Percentiles rank a stretch among this genome's conserved stretches.
Conservation (phyloP, 1,284 basidiomycete genomes). For the Mycena citricolor region DNA sequence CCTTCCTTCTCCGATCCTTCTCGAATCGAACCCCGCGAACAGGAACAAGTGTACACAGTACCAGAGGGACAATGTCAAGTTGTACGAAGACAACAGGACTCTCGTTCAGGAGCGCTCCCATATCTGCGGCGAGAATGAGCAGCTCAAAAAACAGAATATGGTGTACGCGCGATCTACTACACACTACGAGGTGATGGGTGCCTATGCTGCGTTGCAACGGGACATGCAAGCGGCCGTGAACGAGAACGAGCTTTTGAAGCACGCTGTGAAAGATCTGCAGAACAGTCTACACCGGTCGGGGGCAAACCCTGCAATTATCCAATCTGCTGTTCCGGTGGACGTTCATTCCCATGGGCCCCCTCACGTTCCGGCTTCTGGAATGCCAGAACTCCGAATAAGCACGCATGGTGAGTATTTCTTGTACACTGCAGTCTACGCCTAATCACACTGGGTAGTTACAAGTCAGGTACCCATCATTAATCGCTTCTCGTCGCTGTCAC, state of each 20-base stretch:
- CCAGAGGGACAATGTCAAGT: constrained; percentile 43
- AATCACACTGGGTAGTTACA: too few relatives aligned
- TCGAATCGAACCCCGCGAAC: background rate
- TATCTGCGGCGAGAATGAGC: background rate
- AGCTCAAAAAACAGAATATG: constrained; percentile 28
- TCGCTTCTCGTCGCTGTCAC: too few relatives aligned
- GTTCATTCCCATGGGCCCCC: too few relatives aligned
- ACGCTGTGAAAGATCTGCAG: too few relatives aligned
- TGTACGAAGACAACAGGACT: constrained; percentile 52
- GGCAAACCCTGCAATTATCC: too few relatives aligned
- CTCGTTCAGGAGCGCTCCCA: constrained; percentile 28
- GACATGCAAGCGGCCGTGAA: background rate
- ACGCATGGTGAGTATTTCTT: too few relatives aligned
- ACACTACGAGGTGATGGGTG: constrained; percentile 10
- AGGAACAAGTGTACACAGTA: constrained; percentile 10
- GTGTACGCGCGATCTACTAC: constrained; percentile 16
- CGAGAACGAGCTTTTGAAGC: constrained; percentile 1
- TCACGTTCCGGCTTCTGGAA: too few relatives aligned
- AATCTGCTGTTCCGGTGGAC: too few relatives aligned
- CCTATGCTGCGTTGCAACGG: background rate
- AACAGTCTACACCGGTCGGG: too few relatives aligned
- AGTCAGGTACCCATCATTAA: too few relatives aligned
- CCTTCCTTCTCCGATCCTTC: background rate
- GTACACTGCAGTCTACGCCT: too few relatives aligned
- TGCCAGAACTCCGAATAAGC: too few relatives aligned